Evolutionary conservation across 2,329 filamentous ascomycete species (phyloP), one percentile per base, ranked within the genome.

Genomic region (Bimuria novae-zelandiae): DNA sequence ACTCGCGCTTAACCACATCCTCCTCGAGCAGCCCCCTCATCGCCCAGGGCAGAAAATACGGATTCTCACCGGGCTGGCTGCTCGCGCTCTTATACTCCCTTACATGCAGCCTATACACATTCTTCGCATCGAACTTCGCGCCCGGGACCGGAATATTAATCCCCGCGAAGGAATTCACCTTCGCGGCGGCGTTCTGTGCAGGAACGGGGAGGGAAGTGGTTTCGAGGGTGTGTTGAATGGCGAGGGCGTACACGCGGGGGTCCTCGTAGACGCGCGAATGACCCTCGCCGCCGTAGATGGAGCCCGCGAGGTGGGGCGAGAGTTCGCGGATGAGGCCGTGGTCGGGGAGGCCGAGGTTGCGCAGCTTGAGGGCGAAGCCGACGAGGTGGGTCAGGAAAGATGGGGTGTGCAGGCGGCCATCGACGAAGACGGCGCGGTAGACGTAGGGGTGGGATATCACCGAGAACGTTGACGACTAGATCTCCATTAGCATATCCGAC

Each of bases 261-360:
- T 99, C 94, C 63, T 95, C 92, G 72, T 99, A 97, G 4, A 99
- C 84, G 37, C 92, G 84, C 5, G 91, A 96, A 75, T 99, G 94
- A 1, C 94, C 94, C 67, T 96, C 93, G 39, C 94, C 94, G 7
- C 87, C 86, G 67, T 97, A 97, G 0, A 99, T 80, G 51, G 89
- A 95, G 22, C 94, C 94, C 0, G 94, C 94, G 1, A 99, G 82
- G 2, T 94, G 91, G 1, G 88, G 82, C 1, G 90, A 95, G 10
- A 99, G 81, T 73, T 99, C 94, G 42, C 92, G 87, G 59, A 99
- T 88, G 6, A 99, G 83, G 4, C 93, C 93, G 71, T 99, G 94
- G 70, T 99, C 94, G 2, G 90, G 88, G 21, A 97, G 83, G 29
- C 94, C 94, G 1, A 97, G 83, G 69, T 99, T 99, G 49, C 94